Evolutionary conservation across 2,329 filamentous ascomycete genomes (phyloP).

Genomic region (Trichophyton rubrum): DNA sequence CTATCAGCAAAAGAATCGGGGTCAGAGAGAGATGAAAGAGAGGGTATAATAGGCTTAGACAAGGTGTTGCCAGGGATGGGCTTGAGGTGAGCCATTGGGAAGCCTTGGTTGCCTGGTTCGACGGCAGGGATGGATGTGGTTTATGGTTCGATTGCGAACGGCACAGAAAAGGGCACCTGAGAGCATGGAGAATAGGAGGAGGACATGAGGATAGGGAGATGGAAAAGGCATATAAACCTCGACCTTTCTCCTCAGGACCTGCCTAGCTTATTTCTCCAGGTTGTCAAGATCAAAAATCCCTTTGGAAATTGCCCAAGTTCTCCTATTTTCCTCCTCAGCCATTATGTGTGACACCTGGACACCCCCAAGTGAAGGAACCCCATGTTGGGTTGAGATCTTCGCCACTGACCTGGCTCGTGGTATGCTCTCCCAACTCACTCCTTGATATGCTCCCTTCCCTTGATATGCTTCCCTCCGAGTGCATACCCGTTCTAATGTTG

Average conservation of each 20-base stretch:
- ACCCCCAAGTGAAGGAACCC: constrained; percentile 1
- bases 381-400: constrained; percentile 6
- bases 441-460: too few species aligned
- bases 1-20: not conserved
- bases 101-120: not conserved
- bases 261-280: not conserved
- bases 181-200: not conserved
- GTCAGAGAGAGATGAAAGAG: not conserved
- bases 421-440: not conserved
- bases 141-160: not conserved
- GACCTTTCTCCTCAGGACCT: not conserved
- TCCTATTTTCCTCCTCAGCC: not conserved
- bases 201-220: not conserved
- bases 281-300: not conserved
- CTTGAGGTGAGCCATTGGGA: not conserved
- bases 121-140: not conserved
- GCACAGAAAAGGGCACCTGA: not conserved
- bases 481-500: not conserved
- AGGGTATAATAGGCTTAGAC: not conserved
- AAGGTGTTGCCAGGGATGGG: not conserved
- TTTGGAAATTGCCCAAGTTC: not conserved
- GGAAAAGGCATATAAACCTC: not conserved
- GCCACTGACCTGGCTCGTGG: constrained; percentile 6
- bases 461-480: not conserved
- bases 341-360: constrained; percentile 1